These are phyloP conservation scores for Achaetomium macrosporum DNA, from an alignment of 2,329 filamentous ascomycete genomes.

Conservation along the genomic window DNA sequence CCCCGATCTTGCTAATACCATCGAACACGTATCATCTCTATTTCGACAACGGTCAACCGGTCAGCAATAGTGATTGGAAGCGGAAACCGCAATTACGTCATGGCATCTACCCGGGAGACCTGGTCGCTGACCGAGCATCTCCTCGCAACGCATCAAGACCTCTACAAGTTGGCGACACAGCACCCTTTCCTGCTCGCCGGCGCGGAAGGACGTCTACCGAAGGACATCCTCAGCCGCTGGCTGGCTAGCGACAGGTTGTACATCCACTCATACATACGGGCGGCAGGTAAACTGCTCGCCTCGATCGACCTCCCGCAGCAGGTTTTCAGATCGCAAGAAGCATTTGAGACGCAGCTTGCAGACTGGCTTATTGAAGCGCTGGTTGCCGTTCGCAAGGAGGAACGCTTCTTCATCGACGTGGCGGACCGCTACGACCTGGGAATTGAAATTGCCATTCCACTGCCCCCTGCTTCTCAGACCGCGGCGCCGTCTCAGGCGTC, in stretches of 20 bases:
- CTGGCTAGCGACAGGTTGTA: conserved; percentile 67
- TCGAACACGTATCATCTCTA: too few relatives aligned
- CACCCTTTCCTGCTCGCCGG: conserved; percentile 61
- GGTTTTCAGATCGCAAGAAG: conserved; percentile 22
- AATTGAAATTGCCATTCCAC: conserved; percentile 32
- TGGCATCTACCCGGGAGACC: conserved; percentile 4
- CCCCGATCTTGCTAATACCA: too few relatives aligned
- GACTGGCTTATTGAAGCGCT: conserved; percentile 59
- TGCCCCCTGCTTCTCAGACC: background rate
- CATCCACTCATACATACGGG: conserved; percentile 60
- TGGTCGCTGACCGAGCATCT: conserved; percentile 52
- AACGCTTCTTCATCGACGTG: conserved; percentile 61
- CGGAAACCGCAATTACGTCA: conserved; percentile 2
- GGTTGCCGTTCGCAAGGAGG: conserved; percentile 60
- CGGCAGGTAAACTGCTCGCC: conserved; percentile 58
- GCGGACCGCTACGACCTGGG: conserved; percentile 54
- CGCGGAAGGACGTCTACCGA: conserved; percentile 55
- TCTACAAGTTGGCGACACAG: conserved; percentile 54
- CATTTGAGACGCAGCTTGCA: conserved; percentile 50
- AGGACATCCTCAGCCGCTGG: conserved; percentile 55
- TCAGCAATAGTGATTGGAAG: background rate
- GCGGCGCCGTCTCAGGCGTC: background rate
- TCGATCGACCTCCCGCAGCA: conserved; percentile 51
- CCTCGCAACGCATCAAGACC: conserved; percentile 40
- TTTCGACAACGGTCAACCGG: too few relatives aligned